Evolutionary conservation across 2,329 filamentous ascomycete genomes (phyloP).

Genomic region (Clonostachys chloroleuca): DNA sequence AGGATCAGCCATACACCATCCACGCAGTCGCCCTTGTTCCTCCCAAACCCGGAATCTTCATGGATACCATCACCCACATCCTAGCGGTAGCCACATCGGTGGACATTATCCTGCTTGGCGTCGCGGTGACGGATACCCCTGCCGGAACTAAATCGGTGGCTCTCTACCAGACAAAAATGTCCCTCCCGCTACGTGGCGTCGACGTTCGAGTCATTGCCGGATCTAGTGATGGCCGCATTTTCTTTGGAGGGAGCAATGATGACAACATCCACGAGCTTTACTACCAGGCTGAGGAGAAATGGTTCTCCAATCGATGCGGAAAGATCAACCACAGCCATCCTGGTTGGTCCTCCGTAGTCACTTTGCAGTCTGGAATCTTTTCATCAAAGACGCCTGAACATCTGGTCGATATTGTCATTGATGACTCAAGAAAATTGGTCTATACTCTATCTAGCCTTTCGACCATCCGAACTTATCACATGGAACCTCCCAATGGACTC

Average conservation of each 20-base stretch:
- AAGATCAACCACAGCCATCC: slow-evolving; percentile 85
- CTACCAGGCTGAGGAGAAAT: slow-evolving; percentile 95
- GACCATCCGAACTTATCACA: slow-evolving; percentile 86
- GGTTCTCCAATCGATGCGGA: slow-evolving; percentile 85
- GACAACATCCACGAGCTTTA: slow-evolving; percentile 91
- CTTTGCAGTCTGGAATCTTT: slow-evolving; percentile 44
- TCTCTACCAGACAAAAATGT: slow-evolving; percentile 87
- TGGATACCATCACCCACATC: slow-evolving; percentile 79
- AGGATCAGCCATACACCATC: slow-evolving; percentile 84
- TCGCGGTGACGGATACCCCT: slow-evolving; percentile 63
- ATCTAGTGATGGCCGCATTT: slow-evolving; percentile 84
- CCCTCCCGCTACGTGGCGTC: slow-evolving; percentile 68
- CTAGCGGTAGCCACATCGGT: slow-evolving; percentile 82
- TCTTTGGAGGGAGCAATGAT: slow-evolving; percentile 77
- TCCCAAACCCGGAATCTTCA: slow-evolving; percentile 83
- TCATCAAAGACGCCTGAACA: slow-evolving; percentile 51
- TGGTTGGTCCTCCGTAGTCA: slow-evolving; percentile 63
- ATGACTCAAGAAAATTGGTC: slow-evolving; percentile 81
- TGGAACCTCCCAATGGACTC: slow-evolving; percentile 62
- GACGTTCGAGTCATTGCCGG: slow-evolving; percentile 76
- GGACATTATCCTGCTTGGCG: slow-evolving; percentile 83
- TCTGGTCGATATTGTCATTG: slow-evolving; percentile 76
- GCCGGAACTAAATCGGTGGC: slow-evolving; percentile 69
- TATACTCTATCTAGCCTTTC: slow-evolving; percentile 88
- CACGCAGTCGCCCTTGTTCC: slow-evolving; percentile 84